These are phyloP conservation scores for Gynandropsis gynandra DNA, from an alignment of 345 rosid species.

Conservation along the genomic window DNA sequence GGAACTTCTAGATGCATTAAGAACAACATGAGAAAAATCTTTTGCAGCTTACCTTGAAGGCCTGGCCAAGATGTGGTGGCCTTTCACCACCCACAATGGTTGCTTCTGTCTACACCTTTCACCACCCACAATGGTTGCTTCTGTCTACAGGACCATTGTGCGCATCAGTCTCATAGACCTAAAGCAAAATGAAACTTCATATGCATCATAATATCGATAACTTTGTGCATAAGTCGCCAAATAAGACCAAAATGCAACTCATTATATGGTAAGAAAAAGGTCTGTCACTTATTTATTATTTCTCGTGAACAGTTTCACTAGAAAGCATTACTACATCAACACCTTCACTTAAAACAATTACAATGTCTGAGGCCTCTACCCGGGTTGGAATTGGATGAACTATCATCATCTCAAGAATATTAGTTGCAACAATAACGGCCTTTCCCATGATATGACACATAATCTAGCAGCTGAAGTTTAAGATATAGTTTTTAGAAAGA, in stretches of 20 bases:
- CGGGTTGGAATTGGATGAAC: slow-evolving; percentile 97
- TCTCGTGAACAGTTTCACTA: slow-evolving; percentile 98
- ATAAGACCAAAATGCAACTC: background rate
- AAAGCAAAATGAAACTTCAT: background rate
- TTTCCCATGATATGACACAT: slow-evolving; percentile 98
- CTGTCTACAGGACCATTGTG: slow-evolving; percentile 66
- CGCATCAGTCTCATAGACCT: slow-evolving; percentile 57
- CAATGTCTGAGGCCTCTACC: slow-evolving; percentile 98
- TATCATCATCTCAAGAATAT: slow-evolving; percentile 99
- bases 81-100: slow-evolving; percentile 47
- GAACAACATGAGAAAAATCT: too few relatives aligned
- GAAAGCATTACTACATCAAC: slow-evolving; percentile 99
- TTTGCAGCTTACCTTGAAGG: slow-evolving; percentile 29
- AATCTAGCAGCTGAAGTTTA: too few relatives aligned
- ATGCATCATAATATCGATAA: background rate
- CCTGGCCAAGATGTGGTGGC: slow-evolving; percentile 69
- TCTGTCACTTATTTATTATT: slow-evolving; percentile 61
- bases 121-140: slow-evolving; percentile 56
- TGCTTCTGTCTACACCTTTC: too few relatives aligned
- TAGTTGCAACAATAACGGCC: slow-evolving; percentile 97
- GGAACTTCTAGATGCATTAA: too few relatives aligned
- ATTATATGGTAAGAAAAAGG: background rate
- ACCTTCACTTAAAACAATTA: slow-evolving; percentile 96
- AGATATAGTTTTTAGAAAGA: too few relatives aligned
- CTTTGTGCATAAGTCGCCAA: background rate